Evolutionary conservation across 208 protist genomes (phyloP).

Genomic region (Trypanosoma lewisi): DNA sequence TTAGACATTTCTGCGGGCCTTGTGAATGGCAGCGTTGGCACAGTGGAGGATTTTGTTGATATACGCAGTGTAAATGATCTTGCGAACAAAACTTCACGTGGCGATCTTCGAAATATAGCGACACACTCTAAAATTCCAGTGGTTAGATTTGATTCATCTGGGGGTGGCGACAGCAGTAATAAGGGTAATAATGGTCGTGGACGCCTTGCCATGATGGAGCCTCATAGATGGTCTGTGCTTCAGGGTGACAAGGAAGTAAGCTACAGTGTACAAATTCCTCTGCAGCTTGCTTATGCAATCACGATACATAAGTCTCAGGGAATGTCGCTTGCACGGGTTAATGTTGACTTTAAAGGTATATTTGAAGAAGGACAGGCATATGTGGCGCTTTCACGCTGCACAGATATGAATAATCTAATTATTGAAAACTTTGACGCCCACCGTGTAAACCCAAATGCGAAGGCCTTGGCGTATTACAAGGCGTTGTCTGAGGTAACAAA

Average conservation of each 20-base stretch:
- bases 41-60: slow-evolving; percentile 66
- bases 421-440: slow-evolving; percentile 64
- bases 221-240: slow-evolving; percentile 69
- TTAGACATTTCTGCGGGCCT: slow-evolving; percentile 53
- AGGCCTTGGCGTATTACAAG: slow-evolving; percentile 82
- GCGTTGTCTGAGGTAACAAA: slow-evolving; percentile 32
- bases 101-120: slow-evolving; percentile 14
- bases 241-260: slow-evolving; percentile 46
- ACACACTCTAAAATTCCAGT: slow-evolving; percentile 43
- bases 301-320: slow-evolving; percentile 97
- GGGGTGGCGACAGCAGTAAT: background rate
- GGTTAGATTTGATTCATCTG: slow-evolving; percentile 47
- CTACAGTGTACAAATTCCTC: slow-evolving; percentile 81
- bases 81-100: slow-evolving; percentile 23
- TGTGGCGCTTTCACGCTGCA: slow-evolving; percentile 88
- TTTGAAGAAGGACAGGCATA: slow-evolving; percentile 88
- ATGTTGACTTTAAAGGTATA: slow-evolving; percentile 79
- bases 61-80: slow-evolving; percentile 31
- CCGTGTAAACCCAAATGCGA: slow-evolving; percentile 50
- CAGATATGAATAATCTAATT: slow-evolving; percentile 47
- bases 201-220: slow-evolving; percentile 67
- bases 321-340: slow-evolving; percentile 83
- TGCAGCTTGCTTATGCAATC: slow-evolving; percentile 94
- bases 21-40: slow-evolving; percentile 83
- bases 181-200: slow-evolving; percentile 1